A percentile compares a stretch with the other conserved stretches of the same genome.
phyloP scores from a whole-genome alignment of 2,329 filamentous ascomycete species.

The Botrytis aclada region DNA sequence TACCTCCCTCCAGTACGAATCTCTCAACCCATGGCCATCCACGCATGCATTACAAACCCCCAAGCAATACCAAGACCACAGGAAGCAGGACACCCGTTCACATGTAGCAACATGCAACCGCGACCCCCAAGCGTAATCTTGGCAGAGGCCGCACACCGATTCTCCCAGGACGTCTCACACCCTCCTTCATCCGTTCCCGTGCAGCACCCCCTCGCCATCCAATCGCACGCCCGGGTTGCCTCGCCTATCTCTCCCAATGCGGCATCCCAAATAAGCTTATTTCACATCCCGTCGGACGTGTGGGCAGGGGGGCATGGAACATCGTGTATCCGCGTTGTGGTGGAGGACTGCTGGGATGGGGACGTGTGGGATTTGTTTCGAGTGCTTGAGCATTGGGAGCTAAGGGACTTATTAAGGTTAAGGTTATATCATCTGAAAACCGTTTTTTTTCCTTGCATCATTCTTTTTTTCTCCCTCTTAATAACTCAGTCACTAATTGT shows the following conservation, averaged over 20 bases:
- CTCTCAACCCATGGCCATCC: background rate
- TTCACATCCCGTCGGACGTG: background rate
- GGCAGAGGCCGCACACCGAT: background rate
- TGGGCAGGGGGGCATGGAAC: background rate
- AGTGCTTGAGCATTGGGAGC: background rate
- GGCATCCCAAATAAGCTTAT: background rate
- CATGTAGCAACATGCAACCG: background rate
- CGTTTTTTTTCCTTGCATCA: background rate
- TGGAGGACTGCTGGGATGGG: background rate
- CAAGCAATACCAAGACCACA: conserved; percentile 1
- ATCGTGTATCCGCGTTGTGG: background rate
- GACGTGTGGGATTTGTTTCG: background rate
- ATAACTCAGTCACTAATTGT: background rate
- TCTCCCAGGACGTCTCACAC: no score
- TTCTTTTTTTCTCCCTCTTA: background rate
- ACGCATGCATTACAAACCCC: background rate
- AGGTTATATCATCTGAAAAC: background rate
- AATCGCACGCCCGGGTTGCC: background rate
- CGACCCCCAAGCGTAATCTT: background rate
- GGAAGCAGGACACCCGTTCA: background rate
- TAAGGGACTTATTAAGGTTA: background rate
- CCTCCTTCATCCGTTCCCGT: background rate
- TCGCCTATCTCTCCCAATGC: background rate
- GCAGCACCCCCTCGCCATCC: background rate
- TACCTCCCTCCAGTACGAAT: background rate